These are phyloP conservation scores for Nectriaceae sp. DNA, from an alignment of 2,329 filamentous ascomycete species.

Conservation along the genomic window DNA sequence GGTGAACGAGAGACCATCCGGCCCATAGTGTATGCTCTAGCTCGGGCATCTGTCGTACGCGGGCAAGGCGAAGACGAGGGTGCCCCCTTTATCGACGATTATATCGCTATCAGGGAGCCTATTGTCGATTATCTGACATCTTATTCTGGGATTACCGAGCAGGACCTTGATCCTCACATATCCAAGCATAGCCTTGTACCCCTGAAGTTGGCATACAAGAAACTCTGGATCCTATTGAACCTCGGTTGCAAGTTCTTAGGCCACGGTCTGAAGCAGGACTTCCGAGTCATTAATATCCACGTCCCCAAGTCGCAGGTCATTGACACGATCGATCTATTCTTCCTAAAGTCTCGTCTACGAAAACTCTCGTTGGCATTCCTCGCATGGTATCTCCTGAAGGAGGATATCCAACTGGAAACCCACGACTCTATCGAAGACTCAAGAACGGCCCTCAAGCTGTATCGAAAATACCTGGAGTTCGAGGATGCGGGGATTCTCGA, in stretches of 20 bases:
- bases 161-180: slow-evolving; percentile 79
- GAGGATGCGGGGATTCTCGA: slow-evolving; percentile 82
- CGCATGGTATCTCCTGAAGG: slow-evolving; percentile 86
- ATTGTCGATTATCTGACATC: slow-evolving; percentile 95
- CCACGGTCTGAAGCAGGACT: slow-evolving; percentile 91
- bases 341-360: slow-evolving; percentile 76
- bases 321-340: slow-evolving; percentile 92
- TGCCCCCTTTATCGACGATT: slow-evolving; percentile 92
- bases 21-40: slow-evolving; percentile 86
- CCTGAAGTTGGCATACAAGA: slow-evolving; percentile 94
- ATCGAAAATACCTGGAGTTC: slow-evolving; percentile 87
- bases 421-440: slow-evolving; percentile 98
- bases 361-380: slow-evolving; percentile 89
- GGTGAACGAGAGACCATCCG: slow-evolving; percentile 88
- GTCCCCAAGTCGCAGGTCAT: slow-evolving; percentile 88
- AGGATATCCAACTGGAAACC: slow-evolving; percentile 89
- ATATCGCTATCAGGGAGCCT: slow-evolving; percentile 86
- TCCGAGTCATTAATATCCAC: slow-evolving; percentile 97
- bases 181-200: slow-evolving; percentile 82
- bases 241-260: slow-evolving; percentile 92
- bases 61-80: slow-evolving; percentile 78
- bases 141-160: slow-evolving; percentile 86
- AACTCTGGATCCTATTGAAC: slow-evolving; percentile 95
- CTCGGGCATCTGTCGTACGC: slow-evolving; percentile 88
- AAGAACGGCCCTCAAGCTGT: slow-evolving; percentile 84